Percentiles rank a stretch among this genome's conserved stretches.
Evolutionary conservation across 352 stramenopile genomes (phyloP).

Genomic region (Globisporangium paroecandrum): DNA sequence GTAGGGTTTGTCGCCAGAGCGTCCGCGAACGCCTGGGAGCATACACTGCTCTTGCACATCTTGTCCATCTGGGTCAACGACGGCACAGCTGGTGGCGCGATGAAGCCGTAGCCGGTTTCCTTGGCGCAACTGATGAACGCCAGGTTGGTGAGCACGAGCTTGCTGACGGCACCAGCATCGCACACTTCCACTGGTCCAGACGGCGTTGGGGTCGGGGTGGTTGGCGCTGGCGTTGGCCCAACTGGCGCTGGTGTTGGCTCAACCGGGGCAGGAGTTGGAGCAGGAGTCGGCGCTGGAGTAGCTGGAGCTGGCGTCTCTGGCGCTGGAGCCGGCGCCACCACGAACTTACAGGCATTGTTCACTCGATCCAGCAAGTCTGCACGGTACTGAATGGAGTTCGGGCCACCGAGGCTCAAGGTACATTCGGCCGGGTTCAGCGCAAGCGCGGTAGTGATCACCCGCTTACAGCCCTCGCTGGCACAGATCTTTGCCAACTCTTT

Average conservation of each 20-base stretch:
- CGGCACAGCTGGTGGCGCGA: background rate
- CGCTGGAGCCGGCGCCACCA: background rate
- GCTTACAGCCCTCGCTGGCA: conserved; percentile 3
- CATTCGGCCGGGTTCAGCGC: conserved; percentile 13
- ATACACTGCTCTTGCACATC: conserved; percentile 11
- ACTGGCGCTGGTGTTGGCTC: background rate
- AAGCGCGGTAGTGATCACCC: background rate
- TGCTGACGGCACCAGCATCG: background rate
- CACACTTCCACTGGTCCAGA: conserved; percentile 4
- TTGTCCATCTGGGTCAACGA: conserved; percentile 11
- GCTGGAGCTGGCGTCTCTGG: background rate
- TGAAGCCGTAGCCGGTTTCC: conserved; percentile 5
- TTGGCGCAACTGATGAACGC: conserved; percentile 10
- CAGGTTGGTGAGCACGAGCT: conserved; percentile 10
- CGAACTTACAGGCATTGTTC: conserved; percentile 14
- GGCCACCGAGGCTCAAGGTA: conserved; percentile 4
- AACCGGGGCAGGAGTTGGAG: background rate
- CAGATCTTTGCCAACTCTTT: conserved; percentile 13
- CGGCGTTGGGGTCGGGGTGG: background rate
- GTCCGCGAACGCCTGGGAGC: conserved; percentile 9
- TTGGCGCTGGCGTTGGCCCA: background rate
- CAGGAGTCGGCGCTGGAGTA: background rate
- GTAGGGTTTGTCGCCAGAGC: conserved; percentile 8
- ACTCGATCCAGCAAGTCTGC: conserved; percentile 16
- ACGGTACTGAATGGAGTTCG: conserved; percentile 11